Evolutionary conservation across 2,329 filamentous ascomycete genomes (phyloP).

Genomic region (Cytospora piceicola): DNA sequence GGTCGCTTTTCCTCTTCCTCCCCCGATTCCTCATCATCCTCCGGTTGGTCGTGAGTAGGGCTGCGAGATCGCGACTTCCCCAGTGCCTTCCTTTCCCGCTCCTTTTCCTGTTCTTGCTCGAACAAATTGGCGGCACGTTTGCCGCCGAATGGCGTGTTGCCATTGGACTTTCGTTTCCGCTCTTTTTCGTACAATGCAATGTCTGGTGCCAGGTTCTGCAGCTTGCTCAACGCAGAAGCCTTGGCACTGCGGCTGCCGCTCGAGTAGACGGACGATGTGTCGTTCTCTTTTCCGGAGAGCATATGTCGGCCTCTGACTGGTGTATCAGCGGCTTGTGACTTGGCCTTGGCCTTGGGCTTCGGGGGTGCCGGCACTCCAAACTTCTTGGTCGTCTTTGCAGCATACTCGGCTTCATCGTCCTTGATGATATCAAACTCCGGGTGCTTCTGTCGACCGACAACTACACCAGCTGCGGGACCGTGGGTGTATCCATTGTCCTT

Average conservation of each 20-base stretch:
- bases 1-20: slow-evolving; percentile 54
- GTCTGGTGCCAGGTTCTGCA: slow-evolving; percentile 80
- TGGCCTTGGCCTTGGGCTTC: slow-evolving; percentile 29
- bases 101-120: slow-evolving; percentile 52
- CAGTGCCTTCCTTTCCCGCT: slow-evolving; percentile 35
- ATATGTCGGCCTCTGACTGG: slow-evolving; percentile 51
- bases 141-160: slow-evolving; percentile 60
- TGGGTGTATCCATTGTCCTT: slow-evolving; percentile 55
- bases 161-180: slow-evolving; percentile 70
- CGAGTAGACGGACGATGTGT: slow-evolving; percentile 70
- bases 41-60: slow-evolving; percentile 37
- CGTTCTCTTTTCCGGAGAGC: slow-evolving; percentile 77
- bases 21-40: slow-evolving; percentile 43
- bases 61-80: slow-evolving; percentile 45
- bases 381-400: slow-evolving; percentile 39
- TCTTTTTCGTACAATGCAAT: slow-evolving; percentile 93
- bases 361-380: slow-evolving; percentile 40
- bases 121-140: slow-evolving; percentile 64
- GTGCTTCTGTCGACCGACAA: slow-evolving; percentile 46
- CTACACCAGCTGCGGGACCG: slow-evolving; percentile 52
- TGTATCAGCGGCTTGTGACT: slow-evolving; percentile 39
- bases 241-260: slow-evolving; percentile 87
- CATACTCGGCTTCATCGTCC: slow-evolving; percentile 46
- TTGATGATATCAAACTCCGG: slow-evolving; percentile 50
- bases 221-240: slow-evolving; percentile 73